A percentile compares a stretch with the other conserved stretches of the same genome.
phyloP scores from a whole-genome alignment of 2,329 filamentous ascomycete species.

The Cryoendolithus antarcticus region DNA sequence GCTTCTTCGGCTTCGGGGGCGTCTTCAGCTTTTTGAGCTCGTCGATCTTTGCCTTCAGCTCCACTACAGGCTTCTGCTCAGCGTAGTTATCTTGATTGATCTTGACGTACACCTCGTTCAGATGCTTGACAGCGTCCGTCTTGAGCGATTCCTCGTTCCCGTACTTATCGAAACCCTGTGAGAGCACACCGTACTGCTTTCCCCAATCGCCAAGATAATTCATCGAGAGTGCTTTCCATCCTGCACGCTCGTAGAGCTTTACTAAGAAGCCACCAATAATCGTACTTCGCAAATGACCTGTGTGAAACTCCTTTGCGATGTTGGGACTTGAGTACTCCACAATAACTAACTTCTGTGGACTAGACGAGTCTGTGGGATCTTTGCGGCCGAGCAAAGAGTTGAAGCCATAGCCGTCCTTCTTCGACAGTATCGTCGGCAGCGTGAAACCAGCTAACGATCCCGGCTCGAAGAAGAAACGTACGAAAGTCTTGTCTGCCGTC shows the following conservation, averaged over 20 bases:
- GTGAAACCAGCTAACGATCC: slow-evolving; percentile 52
- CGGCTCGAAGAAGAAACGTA: slow-evolving; percentile 73
- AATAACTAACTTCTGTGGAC: slow-evolving; percentile 54
- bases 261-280: slow-evolving; percentile 63
- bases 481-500: slow-evolving; percentile 51
- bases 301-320: slow-evolving; percentile 73
- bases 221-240: slow-evolving; percentile 58
- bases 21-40: slow-evolving; percentile 29
- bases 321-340: slow-evolving; percentile 80
- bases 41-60: slow-evolving; percentile 29
- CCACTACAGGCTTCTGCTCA: slow-evolving; percentile 55
- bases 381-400: slow-evolving; percentile 47
- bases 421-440: slow-evolving; percentile 55
- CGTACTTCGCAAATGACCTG: slow-evolving; percentile 61
- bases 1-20: slow-evolving; percentile 27
- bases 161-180: slow-evolving; percentile 62
- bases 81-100: slow-evolving; percentile 52
- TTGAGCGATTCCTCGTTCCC: slow-evolving; percentile 60
- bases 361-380: slow-evolving; percentile 48
- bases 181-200: slow-evolving; percentile 59
- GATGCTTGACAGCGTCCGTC: slow-evolving; percentile 66
- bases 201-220: slow-evolving; percentile 76
- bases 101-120: slow-evolving; percentile 70
- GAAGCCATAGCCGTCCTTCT: slow-evolving; percentile 50
- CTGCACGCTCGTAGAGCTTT: slow-evolving; percentile 55